Evolutionary conservation across 352 stramenopile genomes (phyloP).

Genomic region (Globisporangium echinulatum): DNA sequence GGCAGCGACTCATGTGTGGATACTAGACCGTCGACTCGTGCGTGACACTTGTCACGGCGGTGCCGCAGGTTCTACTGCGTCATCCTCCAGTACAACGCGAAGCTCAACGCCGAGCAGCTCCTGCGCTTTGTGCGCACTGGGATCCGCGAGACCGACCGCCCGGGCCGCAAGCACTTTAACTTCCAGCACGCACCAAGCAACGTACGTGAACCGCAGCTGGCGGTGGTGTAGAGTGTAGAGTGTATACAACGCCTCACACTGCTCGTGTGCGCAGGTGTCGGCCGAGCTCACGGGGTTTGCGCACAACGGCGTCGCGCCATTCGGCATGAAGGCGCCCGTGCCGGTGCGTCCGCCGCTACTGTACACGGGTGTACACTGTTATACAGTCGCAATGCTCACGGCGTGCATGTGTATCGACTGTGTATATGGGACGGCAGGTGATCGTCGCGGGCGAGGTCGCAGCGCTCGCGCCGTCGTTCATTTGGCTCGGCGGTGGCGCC

Average conservation of each 20-base stretch:
- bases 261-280: slow-evolving; percentile 26
- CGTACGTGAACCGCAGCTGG: slow-evolving; percentile 13
- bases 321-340: slow-evolving; percentile 66
- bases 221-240: too few relatives aligned
- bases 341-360: slow-evolving; percentile 27
- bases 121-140: slow-evolving; percentile 68
- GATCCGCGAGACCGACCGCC: slow-evolving; percentile 44
- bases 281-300: slow-evolving; percentile 76
- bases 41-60: background rate
- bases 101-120: slow-evolving; percentile 76
- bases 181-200: slow-evolving; percentile 77
- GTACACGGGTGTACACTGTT: too few relatives aligned
- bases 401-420: background rate
- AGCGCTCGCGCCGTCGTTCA: slow-evolving; percentile 42
- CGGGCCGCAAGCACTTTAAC: slow-evolving; percentile 79
- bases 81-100: slow-evolving; percentile 83
- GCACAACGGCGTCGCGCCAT: slow-evolving; percentile 81
- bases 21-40: too few relatives aligned
- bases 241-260: too few relatives aligned
- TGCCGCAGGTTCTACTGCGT: slow-evolving; percentile 72
- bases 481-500: slow-evolving; percentile 78
- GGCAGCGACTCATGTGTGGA: too few relatives aligned
- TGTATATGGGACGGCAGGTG: slow-evolving; percentile 30
- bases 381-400: background rate
- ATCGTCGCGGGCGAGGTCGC: slow-evolving; percentile 57